Base-by-base conservation (phyloP, 306 rosid genomes). In the Pyrus bretschneideri region DNA sequence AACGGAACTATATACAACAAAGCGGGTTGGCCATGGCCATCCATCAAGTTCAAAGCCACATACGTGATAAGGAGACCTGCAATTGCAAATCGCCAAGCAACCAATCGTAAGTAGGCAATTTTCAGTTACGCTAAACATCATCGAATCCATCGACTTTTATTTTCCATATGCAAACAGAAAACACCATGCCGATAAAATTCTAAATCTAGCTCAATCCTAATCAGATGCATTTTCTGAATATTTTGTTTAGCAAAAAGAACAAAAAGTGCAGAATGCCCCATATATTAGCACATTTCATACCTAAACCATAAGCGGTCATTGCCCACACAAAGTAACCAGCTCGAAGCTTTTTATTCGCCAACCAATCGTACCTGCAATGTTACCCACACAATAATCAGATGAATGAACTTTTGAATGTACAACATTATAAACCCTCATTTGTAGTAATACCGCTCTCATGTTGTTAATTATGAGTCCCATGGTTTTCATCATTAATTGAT, bases 11-110 rank as follows among this genome's bases (percentile, higher is more conserved):
- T 96, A 86, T 92, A 96, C 65, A 96, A 91, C 83, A 96, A 85
- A 79, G 99, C 99, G 1, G 99, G 99, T 79, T 96, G 99, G 74
- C 98, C 99, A 77, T 92, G 99, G 65, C 98, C 99, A 67, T 96
- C 99, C 99, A 96, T 96, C 83, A 96, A 80, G 91, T 96, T 96
- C 88, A 96, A 84, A 78, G 99, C 99, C 73, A 96, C 87, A 29
- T 96, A 96, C 27, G 99, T 96, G 86, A 96, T 52, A 27, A 96
- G 93, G 31, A 96, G 97, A 79, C 99, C 99, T 96, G 81, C 71
- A 75, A 4, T 31, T 61, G 66, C 31, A 72, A 75, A 71, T 46
- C 62, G 69, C 68, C 73, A 70, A 5, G 11, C 9, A 51, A 0
- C 21, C 21, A 51, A 15, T 49, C 21, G 17, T 49, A 49, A 49